Base-by-base conservation (phyloP, 208 protist genomes). In the Endotrypanum monterogeii region DNA sequence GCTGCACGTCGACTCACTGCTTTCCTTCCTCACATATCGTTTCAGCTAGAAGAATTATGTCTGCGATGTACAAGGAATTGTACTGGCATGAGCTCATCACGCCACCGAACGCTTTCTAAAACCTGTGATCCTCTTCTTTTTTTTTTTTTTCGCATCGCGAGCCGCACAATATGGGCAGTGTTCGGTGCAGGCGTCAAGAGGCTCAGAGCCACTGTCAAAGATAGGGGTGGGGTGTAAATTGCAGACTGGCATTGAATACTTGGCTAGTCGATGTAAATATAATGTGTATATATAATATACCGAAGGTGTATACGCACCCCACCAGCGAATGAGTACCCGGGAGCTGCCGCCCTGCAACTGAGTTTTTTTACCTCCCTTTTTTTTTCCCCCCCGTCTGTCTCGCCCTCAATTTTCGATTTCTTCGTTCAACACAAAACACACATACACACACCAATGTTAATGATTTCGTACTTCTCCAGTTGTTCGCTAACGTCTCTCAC, bases 391-490 rank as follows among this genome's bases (percentile, higher is more conserved):
- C 41, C 5, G 1, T 28, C 61, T 11, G 39, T 25, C 30, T 18
- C 23, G 4, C 28, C 67, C 73, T 67, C 23, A 74, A 37, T 60
- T 55, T 28, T 58, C 35, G 7, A 37, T 57, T 73, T 46, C 25
- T 41, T 20, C 14, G 2, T 44, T 3, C 23, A 7, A 7, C 54
- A n/a, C 65, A 20, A 39, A 32, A 46, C 23, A 68, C 48, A 66
- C 58, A 54, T 18, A 75, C 46, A 72, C 55, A 72, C 56, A 73
- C n/a, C 25, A 14, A 23, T 44, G 6, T 14, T 37, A 14, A 55
- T 23, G 44, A 68, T 68, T 68, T 54, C 41, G 41, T 9, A 44
- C 46, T 16, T 62, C 67, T 69, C 69, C 71, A 78, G 37, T 82
- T 57, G 71, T 30, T 57, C 71, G 0, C 46, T 48, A 5, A 48